Evolutionary conservation across 345 rosid genomes (phyloP), one percentile per base, ranked within the genome.

Genomic region (Eutrema yunnanense): DNA sequence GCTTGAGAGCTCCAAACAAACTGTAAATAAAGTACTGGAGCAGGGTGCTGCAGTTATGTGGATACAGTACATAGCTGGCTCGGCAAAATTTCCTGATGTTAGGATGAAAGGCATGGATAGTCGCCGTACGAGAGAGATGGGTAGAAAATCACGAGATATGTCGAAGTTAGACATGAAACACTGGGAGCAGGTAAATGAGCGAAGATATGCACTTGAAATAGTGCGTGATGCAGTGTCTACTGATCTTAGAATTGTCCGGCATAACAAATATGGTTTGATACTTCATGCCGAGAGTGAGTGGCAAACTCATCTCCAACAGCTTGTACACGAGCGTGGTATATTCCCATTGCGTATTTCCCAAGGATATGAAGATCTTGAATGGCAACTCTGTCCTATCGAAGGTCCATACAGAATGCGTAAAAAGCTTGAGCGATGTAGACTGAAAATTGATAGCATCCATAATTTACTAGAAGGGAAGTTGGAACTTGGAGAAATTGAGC

Each of bases 331-430:
- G 73, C 85, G 97, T 16, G 96, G 97, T 56, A 85, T 90, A 75
- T 85, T 93, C 72, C 96, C 98, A 22, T 65, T 90, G 85, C 82
- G 73, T 61, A 86, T 75, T 54, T 74, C 85, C 55, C 73, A 78
- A 62, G 71, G 60, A 29, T 73, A 58, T 73, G 90, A 83, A 69
- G 87, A 86, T 78, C 85, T 83, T 65, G 87, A 83, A 67, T 93
- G 97, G 98, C 97, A 88, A 82, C 96, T 93, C 79, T 93, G 97
- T 80, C 89, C 92, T 44, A 90, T 93, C 60, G 97, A 93, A 86
- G 96, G 98, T 69, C 96, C 98, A 26, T 90, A 90, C 73, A 86
- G 98, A 80, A 93, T 87, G 98, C 93, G 98, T 11, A 93, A 90
- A 80, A 93, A 88, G 86, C 93, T 93, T 73, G 96, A 88, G 78